Evolutionary conservation across 176 grass and related monocot genomes (phyloP).

Genomic region (Pontederia crassipes): DNA sequence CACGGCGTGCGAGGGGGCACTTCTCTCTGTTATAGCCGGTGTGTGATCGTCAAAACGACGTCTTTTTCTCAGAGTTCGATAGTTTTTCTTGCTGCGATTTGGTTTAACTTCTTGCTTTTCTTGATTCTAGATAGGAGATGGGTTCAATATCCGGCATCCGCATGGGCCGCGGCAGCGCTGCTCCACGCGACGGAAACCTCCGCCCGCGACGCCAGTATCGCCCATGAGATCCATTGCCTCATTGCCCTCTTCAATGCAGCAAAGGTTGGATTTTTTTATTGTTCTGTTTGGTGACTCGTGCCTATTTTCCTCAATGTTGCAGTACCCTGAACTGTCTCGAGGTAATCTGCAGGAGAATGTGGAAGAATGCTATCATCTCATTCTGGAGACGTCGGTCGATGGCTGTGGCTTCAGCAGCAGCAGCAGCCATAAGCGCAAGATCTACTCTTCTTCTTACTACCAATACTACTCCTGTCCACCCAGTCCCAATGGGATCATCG

Average conservation of each 20-base stretch:
- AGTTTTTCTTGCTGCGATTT: not conserved
- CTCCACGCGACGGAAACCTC: conserved; percentile 19
- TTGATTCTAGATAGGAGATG: conserved; percentile 55
- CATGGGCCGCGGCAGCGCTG: conserved; percentile 61
- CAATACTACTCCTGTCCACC: conserved; percentile 25
- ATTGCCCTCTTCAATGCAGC: conserved; percentile 40
- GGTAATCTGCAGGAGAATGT: conserved; percentile 34
- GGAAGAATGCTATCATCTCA: conserved; percentile 45
- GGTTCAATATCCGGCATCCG: conserved; percentile 49
- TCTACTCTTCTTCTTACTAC: not conserved
- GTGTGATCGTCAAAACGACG: conserved; percentile 12
- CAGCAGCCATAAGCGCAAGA: conserved; percentile 38
- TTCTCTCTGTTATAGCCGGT: conserved; percentile 51
- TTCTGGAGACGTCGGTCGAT: conserved; percentile 18
- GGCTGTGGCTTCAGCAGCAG: not conserved
- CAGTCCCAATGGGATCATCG: conserved; percentile 55
- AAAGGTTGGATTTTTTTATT: conserved; percentile 28
- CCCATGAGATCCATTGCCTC: conserved; percentile 22
- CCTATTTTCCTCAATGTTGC: not conserved
- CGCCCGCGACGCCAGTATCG: not conserved
- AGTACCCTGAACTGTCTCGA: not conserved
- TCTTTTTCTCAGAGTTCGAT: not conserved
- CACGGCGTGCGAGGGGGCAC: conserved; percentile 27
- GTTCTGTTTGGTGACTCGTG: not conserved
- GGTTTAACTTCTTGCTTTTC: not conserved